Base-by-base conservation (phyloP, 75 land plant species). In the Picea sitchensis region DNA sequence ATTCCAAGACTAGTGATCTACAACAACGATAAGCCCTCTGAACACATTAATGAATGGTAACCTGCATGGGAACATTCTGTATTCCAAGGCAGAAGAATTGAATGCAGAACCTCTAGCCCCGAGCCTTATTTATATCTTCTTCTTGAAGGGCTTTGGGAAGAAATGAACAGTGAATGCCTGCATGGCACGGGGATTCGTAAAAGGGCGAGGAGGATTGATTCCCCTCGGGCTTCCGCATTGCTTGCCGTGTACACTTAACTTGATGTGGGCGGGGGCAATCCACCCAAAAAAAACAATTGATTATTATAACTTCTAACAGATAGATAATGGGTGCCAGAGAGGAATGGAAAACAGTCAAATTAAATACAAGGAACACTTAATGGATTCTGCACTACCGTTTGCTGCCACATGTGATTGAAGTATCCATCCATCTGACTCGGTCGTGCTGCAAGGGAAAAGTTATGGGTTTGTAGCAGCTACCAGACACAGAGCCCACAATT, bases 21-120 rank as follows among this genome's bases (percentile, higher is more conserved):
- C 73, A 68, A 13, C 47, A n/a, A n/a, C n/a, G n/a, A n/a, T n/a
- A n/a, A n/a, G n/a, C n/a, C n/a, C n/a, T n/a, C n/a, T n/a, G n/a
- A 36, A 38, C 73, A 68, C 73, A 44, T 38, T 68, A 68, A 68
- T 68, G 73, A 68, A 38, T 38, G 73, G 73, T 38, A 68, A 68
- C 73, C 73, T 68, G 73, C 73, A 68, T 68, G 73, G 73, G 38
- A n/a, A 68, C 73, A 68, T 68, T 68, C 73, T 68, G 73, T 68
- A 68, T 68, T 68, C n/a, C 73, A 68, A 68, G 7, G 73, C 73
- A 68, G 47, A 38, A 68, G 73, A 68, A 38, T 68, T 68, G 44
- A 68, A 68, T 68, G 38, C 73, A 68, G 47, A 17, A 68, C 44
- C 73, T 38, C 68, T 13, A 14, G 38, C 36, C 68, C 68, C 32